Evolutionary conservation across 176 grass and related monocot genomes (phyloP).

Genomic region (Bolboschoenus planiculmis): DNA sequence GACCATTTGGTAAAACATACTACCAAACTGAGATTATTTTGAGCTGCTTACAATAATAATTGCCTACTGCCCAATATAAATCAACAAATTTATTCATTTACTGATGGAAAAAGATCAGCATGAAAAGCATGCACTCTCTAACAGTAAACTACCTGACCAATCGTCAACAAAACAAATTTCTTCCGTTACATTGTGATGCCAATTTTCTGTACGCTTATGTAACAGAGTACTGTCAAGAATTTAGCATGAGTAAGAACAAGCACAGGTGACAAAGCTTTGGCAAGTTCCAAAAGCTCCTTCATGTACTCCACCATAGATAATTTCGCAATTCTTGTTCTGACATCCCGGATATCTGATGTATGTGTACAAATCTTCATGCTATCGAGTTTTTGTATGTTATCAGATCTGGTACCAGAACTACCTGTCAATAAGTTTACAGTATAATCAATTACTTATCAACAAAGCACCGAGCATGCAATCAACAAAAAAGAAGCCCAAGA

Average conservation of each 20-base stretch:
- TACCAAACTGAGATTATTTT: not conserved
- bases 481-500: not conserved
- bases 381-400: not conserved
- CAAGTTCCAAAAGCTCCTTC: not conserved
- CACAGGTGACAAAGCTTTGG: constrained; percentile 7
- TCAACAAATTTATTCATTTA: not conserved
- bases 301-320: not conserved
- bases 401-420: not conserved
- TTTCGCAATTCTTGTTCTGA: not conserved
- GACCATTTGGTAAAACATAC: not conserved
- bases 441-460: not conserved
- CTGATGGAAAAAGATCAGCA: not conserved
- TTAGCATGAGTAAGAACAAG: not conserved
- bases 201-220: not conserved
- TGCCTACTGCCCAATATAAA: not conserved
- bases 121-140: not conserved
- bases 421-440: not conserved
- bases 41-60: not conserved
- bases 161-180: not conserved
- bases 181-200: too few relatives aligned
- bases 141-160: too few relatives aligned
- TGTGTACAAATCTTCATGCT: not conserved
- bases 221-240: not conserved
- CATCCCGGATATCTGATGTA: constrained; percentile 13
- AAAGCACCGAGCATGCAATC: not conserved